Evolutionary conservation across 495 filamentous ascomycete genomes (phyloP).

Genomic region (Lentithecium fluviatile): DNA sequence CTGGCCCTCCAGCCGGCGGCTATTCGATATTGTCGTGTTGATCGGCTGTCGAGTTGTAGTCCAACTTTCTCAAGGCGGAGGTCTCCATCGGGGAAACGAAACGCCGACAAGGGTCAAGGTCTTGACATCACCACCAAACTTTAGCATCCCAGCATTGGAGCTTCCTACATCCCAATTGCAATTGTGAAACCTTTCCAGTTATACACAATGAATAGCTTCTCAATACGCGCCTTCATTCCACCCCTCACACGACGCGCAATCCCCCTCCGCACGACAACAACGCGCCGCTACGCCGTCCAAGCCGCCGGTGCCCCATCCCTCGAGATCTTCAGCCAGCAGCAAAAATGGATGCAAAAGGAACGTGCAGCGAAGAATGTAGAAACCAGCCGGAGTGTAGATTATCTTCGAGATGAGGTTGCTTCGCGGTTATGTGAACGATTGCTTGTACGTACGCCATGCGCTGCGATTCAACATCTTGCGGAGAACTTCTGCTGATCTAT

Average conservation of each 20-base stretch:
- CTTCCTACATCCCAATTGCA: slow-evolving; percentile 1
- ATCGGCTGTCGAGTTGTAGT: background rate
- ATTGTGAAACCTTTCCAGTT: background rate
- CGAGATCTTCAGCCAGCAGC: slow-evolving; percentile 85
- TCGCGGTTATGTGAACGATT: slow-evolving; percentile 80
- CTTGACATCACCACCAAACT: slow-evolving; percentile 18
- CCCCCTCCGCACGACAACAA: slow-evolving; percentile 13
- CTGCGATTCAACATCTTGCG: slow-evolving; percentile 4
- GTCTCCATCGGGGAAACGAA: slow-evolving; percentile 15
- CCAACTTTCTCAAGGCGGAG: slow-evolving; percentile 3
- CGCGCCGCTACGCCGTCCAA: slow-evolving; percentile 69
- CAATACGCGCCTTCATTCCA: slow-evolving; percentile 31
- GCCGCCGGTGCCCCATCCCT: slow-evolving; percentile 70
- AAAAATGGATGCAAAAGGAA: slow-evolving; percentile 89
- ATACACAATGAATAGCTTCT: slow-evolving; percentile 20
- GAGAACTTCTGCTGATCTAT: slow-evolving; percentile 18
- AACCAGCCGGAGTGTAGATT: slow-evolving; percentile 75
- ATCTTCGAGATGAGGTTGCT: slow-evolving; percentile 89
- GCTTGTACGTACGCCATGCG: slow-evolving; percentile 54
- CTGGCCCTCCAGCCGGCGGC: background rate
- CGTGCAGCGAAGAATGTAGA: slow-evolving; percentile 71
- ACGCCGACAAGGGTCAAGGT: slow-evolving; percentile 15
- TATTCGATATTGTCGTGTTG: background rate
- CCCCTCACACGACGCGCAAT: slow-evolving; percentile 21
- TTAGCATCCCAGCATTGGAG: background rate